phyloP scores from a whole-genome alignment of 169 alveolate genomes.

The Cryptosporidium parvum region DNA sequence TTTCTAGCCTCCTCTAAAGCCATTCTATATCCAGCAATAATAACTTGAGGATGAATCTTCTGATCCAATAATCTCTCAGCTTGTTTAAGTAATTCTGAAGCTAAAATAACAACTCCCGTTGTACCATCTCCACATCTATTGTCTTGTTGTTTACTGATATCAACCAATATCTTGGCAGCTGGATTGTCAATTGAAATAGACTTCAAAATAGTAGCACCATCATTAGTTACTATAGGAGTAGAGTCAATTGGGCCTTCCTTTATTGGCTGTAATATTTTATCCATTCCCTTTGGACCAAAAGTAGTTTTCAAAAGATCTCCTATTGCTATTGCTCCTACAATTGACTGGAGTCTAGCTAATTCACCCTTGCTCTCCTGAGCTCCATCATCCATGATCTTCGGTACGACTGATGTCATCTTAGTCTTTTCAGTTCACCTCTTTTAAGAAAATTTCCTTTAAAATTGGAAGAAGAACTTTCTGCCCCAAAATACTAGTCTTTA shows the following conservation, averaged over 20 bases:
- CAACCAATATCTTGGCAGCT: constrained; percentile 98
- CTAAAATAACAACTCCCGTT: constrained; percentile 98
- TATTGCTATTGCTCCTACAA: constrained; percentile 99
- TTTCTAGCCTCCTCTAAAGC: constrained; percentile 93
- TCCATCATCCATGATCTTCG: constrained; percentile 93
- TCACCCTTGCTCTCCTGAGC: constrained; percentile 96
- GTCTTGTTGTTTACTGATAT: constrained; percentile 92
- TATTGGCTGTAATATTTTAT: constrained; percentile 95
- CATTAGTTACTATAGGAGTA: constrained; percentile 96
- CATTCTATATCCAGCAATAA: constrained; percentile 90
- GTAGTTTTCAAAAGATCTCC: constrained; percentile 99
- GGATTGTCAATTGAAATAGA: constrained; percentile 99
- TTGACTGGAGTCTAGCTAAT: constrained; percentile 94
- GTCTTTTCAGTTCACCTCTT: not conserved
- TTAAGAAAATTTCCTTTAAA: not conserved
- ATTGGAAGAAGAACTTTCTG: not conserved
- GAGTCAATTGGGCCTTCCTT: constrained; percentile 89
- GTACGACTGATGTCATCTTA: constrained; percentile 87
- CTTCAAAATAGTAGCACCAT: constrained; percentile 99
- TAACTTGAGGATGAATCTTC: constrained; percentile 97
- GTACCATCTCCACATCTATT: constrained; percentile 95
- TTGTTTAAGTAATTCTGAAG: constrained; percentile 98
- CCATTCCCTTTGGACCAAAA: constrained; percentile 99
- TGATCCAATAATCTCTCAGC: constrained; percentile 96
- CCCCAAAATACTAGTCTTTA: not conserved